Base-by-base conservation (phyloP, 768 basidiomycete genomes). In the Termitomyces sp. region DNA sequence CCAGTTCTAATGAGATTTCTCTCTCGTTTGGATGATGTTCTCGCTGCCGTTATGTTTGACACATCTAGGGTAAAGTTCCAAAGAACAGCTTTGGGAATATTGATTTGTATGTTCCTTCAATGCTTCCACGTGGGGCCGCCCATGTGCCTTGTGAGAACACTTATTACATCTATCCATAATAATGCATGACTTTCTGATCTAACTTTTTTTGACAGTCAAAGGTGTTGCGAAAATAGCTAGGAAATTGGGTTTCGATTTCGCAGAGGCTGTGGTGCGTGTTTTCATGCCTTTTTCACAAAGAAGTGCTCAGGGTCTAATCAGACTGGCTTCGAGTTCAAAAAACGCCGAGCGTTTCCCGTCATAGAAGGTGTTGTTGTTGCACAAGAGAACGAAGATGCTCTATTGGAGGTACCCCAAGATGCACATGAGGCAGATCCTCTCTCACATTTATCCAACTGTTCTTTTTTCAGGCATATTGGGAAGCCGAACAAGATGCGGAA, bases 81-180 rank as follows among this genome's bases (percentile, higher is more conserved):
- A 95, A 92, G 75, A 99, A 99, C 67, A 85, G 88, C 63, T 99
- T 96, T 70, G 96, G 96, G 18, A 99, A 98, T 70, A 91, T 99
- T 63, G 96, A 99, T 74, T 74, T 99, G 28, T 99, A 96, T 71
- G 92, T 91, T 28, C 88, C 92, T 32, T 88, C 92, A 4, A 99
- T 99, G 97, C 79, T 98, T 33, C 97, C 97, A 2, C 74, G 70
- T 55, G 97, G 97, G 20, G 92, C 84, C 5, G 87, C 78, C 2
- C 93, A 98, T 74, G 76, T 99, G 20, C 92, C 95, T n/a, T 92
- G 95, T 95, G 68, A 75, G 93, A 75, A 93, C 14, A 26, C 44
- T 9, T n/a, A 18, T 58, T 35, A 60, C 32, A 16, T 43, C 20
- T 56, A 47, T 26, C n/a, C 40, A 41, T 57, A 50, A 35, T 2